Conservation (phyloP, 257 asterid species). For the Nicotiana knightiana region DNA sequence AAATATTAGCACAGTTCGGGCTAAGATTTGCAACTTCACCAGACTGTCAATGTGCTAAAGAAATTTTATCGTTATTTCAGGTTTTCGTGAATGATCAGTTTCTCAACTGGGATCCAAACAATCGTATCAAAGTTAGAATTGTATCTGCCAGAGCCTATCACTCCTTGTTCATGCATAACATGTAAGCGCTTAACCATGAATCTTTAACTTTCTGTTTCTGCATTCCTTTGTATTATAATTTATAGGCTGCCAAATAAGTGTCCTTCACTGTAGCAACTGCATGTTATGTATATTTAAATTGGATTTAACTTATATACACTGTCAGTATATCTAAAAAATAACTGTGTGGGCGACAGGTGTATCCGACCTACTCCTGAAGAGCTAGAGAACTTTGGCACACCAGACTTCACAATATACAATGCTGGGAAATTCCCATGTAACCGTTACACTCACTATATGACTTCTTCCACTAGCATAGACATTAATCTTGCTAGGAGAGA, state of each 20-base stretch:
- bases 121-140: slow-evolving; percentile 83
- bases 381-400: slow-evolving; percentile 79
- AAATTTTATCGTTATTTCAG: slow-evolving; percentile 24
- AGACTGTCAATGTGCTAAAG: neutral
- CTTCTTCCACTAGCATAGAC: slow-evolving; percentile 93
- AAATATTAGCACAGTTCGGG: too few relatives aligned
- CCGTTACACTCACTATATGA: slow-evolving; percentile 89
- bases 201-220: neutral
- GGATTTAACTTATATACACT: neutral
- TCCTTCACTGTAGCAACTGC: neutral
- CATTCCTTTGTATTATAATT: neutral
- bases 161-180: slow-evolving; percentile 92
- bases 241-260: neutral
- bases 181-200: slow-evolving; percentile 40
- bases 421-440: slow-evolving; percentile 94
- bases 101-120: slow-evolving; percentile 86
- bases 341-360: slow-evolving; percentile 68
- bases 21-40: neutral
- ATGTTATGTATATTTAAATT: neutral
- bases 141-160: slow-evolving; percentile 96
- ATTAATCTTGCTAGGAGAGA: slow-evolving; percentile 78
- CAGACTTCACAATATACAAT: slow-evolving; percentile 93
- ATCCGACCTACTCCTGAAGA: slow-evolving; percentile 88
- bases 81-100: slow-evolving; percentile 87
- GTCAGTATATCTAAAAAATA: neutral